Evolutionary conservation across 106 monocot genomes (phyloP).

Genomic region (Platanthera zijinensis): DNA sequence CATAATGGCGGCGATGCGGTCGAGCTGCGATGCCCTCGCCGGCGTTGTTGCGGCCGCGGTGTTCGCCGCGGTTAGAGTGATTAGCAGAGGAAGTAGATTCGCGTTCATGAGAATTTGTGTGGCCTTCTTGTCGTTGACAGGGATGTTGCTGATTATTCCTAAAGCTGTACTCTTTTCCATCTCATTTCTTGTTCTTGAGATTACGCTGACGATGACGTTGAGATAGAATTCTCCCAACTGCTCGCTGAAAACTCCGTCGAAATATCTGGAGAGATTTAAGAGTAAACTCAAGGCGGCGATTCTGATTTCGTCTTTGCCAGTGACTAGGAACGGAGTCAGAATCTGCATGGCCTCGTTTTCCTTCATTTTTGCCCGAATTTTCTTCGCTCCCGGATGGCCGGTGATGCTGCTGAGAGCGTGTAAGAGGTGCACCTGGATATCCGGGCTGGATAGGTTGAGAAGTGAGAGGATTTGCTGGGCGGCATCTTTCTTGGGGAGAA

Average conservation of each 20-base stretch:
- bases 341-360: slow-evolving; percentile 54
- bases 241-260: slow-evolving; percentile 22
- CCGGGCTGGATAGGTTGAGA: slow-evolving; percentile 53
- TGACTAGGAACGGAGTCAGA: slow-evolving; percentile 48
- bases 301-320: slow-evolving; percentile 33
- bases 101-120: slow-evolving; percentile 40
- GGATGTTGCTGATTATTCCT: slow-evolving; percentile 62
- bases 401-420: slow-evolving; percentile 59
- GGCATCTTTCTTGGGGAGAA: slow-evolving; percentile 47
- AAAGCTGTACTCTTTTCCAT: slow-evolving; percentile 53
- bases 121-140: slow-evolving; percentile 44
- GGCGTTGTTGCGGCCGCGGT: slow-evolving; percentile 6
- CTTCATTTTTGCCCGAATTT: slow-evolving; percentile 43
- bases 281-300: slow-evolving; percentile 40
- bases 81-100: slow-evolving; percentile 55
- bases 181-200: slow-evolving; percentile 25
- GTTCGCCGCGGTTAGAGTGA: slow-evolving; percentile 25
- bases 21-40: slow-evolving; percentile 28
- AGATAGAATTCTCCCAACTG: slow-evolving; percentile 46
- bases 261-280: slow-evolving; percentile 54
- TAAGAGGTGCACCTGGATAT: slow-evolving; percentile 55
- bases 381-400: slow-evolving; percentile 34
- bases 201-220: slow-evolving; percentile 32
- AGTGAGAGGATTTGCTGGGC: slow-evolving; percentile 68
- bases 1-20: slow-evolving; percentile 43